Evolutionary conservation across 1,139 yeast species (phyloP).

Genomic region (Hyphopichia khmerensis): DNA sequence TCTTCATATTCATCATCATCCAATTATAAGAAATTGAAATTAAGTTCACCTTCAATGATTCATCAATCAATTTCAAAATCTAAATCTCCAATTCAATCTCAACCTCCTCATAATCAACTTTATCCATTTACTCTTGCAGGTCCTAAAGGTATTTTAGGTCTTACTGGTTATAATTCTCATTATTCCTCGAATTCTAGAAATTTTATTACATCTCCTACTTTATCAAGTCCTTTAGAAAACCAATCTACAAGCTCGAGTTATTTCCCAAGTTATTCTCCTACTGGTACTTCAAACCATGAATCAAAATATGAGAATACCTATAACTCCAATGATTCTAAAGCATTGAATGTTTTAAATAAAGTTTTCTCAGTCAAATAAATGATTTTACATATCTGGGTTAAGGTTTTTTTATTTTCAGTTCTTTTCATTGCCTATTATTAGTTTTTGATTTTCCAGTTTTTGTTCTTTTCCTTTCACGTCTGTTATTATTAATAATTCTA

Average conservation of each 20-base stretch:
- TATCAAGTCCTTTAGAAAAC: not conserved
- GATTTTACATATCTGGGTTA: not conserved
- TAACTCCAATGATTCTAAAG: conserved; percentile 6
- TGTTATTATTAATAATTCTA: no score
- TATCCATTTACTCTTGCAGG: not conserved
- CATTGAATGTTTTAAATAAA: conserved; percentile 7
- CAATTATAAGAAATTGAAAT: conserved; percentile 1
- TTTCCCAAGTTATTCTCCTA: not conserved
- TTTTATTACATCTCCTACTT: not conserved
- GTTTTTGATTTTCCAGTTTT: not conserved
- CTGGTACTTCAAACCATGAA: not conserved
- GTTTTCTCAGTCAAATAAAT: conserved; percentile 4
- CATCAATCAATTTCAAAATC: not conserved
- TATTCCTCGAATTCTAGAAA: not conserved
- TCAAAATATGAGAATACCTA: conserved; percentile 3
- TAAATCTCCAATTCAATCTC: not conserved
- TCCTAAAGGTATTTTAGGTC: not conserved
- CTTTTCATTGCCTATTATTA: not conserved
- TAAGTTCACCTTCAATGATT: not conserved
- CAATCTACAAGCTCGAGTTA: not conserved
- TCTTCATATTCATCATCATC: no score
- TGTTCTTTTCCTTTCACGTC: not conserved
- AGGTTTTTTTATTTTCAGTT: not conserved
- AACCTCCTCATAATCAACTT: not conserved
- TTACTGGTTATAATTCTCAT: not conserved